Conservation (phyloP, 2,329 filamentous ascomycete genomes). For the Pseudodiploospora longispora region DNA sequence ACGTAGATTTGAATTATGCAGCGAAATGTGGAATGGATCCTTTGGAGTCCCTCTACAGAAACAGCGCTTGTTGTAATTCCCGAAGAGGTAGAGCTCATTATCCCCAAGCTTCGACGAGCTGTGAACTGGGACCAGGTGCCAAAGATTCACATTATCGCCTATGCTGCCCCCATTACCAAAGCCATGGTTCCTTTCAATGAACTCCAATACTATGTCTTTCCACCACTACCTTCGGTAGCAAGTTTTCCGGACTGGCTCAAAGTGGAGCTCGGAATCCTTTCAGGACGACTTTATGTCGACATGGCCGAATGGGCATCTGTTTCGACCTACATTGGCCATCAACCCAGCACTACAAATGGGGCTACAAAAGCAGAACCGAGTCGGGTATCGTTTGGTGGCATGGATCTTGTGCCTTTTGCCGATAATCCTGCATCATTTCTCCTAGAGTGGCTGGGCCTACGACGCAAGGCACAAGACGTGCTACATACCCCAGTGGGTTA, state of each 20-base stretch:
- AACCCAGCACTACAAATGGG: too few relatives aligned
- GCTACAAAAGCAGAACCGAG: too few relatives aligned
- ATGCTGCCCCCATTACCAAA: slow-evolving; percentile 52
- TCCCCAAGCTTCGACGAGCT: slow-evolving; percentile 32
- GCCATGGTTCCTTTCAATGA: slow-evolving; percentile 52
- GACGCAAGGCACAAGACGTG: slow-evolving; percentile 47
- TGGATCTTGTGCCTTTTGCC: neutral
- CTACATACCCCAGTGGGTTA: slow-evolving; percentile 51
- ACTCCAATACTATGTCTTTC: slow-evolving; percentile 45
- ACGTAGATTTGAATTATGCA: slow-evolving; percentile 11
- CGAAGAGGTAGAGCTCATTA: slow-evolving; percentile 52
- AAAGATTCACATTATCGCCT: slow-evolving; percentile 41
- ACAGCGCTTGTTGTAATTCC: slow-evolving; percentile 51
- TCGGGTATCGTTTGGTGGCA: neutral
- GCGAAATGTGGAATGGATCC: slow-evolving; percentile 51
- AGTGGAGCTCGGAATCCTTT: slow-evolving; percentile 51
- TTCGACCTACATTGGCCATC: slow-evolving; percentile 6
- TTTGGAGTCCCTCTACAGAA: slow-evolving; percentile 41
- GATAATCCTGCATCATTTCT: slow-evolving; percentile 35
- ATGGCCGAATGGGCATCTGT: slow-evolving; percentile 36
- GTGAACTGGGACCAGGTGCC: neutral
- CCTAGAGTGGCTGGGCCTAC: slow-evolving; percentile 46
- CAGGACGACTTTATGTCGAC: slow-evolving; percentile 53
- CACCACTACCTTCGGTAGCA: slow-evolving; percentile 32
- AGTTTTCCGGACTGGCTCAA: slow-evolving; percentile 42